These are phyloP conservation scores for Wakefieldia striispora DNA, from an alignment of 768 basidiomycete genomes.

Conservation along the genomic window DNA sequence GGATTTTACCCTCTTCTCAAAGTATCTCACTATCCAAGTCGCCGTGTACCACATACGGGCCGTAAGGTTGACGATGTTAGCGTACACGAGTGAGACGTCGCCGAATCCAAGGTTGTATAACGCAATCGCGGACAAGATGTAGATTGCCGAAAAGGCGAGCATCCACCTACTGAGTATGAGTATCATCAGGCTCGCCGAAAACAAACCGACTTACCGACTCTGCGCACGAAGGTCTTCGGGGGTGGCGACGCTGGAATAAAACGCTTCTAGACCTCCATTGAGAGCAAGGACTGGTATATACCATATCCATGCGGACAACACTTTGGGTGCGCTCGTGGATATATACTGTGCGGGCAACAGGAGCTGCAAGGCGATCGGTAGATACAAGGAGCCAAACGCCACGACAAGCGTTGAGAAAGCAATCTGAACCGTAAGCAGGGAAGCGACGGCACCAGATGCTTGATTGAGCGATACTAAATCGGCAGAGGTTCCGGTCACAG, in stretches of 20 bases:
- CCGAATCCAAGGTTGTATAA: conserved; percentile 50
- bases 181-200: background rate
- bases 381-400: conserved; percentile 73
- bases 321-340: conserved; percentile 72
- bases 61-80: conserved; percentile 67
- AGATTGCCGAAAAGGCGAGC: conserved; percentile 69
- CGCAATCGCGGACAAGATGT: conserved; percentile 52
- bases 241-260: conserved; percentile 76
- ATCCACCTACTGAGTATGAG: conserved; percentile 54
- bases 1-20: conserved; percentile 25
- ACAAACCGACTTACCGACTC: conserved; percentile 46
- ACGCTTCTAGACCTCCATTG: conserved; percentile 92
- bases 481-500: background rate
- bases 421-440: conserved; percentile 65
- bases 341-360: conserved; percentile 71
- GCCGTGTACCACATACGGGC: conserved; percentile 62
- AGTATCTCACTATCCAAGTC: conserved; percentile 49
- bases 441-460: conserved; percentile 51
- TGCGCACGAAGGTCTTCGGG: conserved; percentile 66
- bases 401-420: conserved; percentile 67
- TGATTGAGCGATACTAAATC: conserved; percentile 26
- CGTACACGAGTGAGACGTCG: conserved; percentile 71
- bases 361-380: conserved; percentile 64
- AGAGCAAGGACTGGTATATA: conserved; percentile 88
- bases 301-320: conserved; percentile 78